Percentiles rank a stretch among this genome's conserved stretches.
phyloP scores from a whole-genome alignment of 2,329 filamentous ascomycete species.

The Ophiocordyceps australis region DNA sequence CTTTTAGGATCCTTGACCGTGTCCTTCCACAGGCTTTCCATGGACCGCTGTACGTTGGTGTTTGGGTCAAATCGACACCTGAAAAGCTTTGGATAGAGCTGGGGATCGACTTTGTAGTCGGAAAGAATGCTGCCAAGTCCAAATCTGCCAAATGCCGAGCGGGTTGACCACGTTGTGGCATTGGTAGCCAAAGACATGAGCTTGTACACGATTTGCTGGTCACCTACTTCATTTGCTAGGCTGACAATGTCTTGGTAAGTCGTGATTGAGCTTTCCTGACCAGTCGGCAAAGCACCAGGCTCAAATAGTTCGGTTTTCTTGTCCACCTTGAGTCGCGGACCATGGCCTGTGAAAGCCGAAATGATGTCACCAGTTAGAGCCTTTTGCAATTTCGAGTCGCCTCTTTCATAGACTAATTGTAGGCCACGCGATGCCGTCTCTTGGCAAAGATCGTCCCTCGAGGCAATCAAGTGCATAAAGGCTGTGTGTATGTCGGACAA shows the following conservation, averaged over 20 bases:
- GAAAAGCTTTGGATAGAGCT: constrained; percentile 87
- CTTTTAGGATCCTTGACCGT: constrained; percentile 75
- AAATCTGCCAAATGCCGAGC: constrained; percentile 87
- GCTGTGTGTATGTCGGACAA: constrained; percentile 67
- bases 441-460: constrained; percentile 85
- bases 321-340: constrained; percentile 62
- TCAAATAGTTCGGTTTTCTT: constrained; percentile 89
- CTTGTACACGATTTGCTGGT: constrained; percentile 89
- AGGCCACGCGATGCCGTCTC: constrained; percentile 86
- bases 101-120: constrained; percentile 74
- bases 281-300: constrained; percentile 73
- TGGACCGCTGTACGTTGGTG: constrained; percentile 76
- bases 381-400: constrained; percentile 61
- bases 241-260: constrained; percentile 97
- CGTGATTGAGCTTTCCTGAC: constrained; percentile 74
- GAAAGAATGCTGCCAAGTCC: constrained; percentile 84
- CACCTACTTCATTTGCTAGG: constrained; percentile 88
- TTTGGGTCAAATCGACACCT: constrained; percentile 94
- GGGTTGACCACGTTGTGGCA: constrained; percentile 92
- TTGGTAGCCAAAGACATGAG: constrained; percentile 97
- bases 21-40: constrained; percentile 96
- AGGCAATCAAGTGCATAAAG: constrained; percentile 74
- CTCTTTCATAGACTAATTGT: constrained; percentile 85
- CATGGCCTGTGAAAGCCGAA: constrained; percentile 67
- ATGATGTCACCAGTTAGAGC: constrained; percentile 78